A percentile compares a stretch with the other conserved stretches of the same genome.
These are phyloP conservation scores for Mycena metata DNA, from an alignment of 768 basidiomycete genomes.

Conservation along the genomic window DNA sequence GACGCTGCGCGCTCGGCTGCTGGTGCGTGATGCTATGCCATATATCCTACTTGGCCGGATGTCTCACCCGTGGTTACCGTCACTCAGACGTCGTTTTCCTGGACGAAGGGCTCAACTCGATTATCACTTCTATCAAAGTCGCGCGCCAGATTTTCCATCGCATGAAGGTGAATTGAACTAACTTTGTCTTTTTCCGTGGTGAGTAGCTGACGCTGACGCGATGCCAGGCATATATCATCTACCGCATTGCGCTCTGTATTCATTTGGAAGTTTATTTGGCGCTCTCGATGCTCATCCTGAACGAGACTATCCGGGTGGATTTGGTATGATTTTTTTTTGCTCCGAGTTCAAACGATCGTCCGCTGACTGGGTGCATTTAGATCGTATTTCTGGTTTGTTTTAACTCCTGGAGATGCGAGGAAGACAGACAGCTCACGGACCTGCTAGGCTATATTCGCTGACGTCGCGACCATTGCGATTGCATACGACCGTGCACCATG, in stretches of 20 bases:
- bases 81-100: conserved; percentile 58
- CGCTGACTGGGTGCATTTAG: conserved; percentile 25
- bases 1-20: conserved; percentile 57
- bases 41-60: neutral
- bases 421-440: neutral
- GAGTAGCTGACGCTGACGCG: conserved; percentile 9
- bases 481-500: conserved; percentile 61
- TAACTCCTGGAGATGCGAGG: neutral
- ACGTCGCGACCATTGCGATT: conserved; percentile 63
- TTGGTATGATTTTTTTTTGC: conserved; percentile 59
- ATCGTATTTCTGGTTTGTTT: conserved; percentile 28
- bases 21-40: too few relatives aligned
- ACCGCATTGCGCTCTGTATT: conserved; percentile 64
- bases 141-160: conserved; percentile 65
- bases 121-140: conserved; percentile 62
- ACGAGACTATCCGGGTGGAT: conserved; percentile 63
- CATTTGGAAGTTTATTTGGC: conserved; percentile 62
- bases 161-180: conserved; percentile 54
- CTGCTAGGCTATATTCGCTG: conserved; percentile 28
- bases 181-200: conserved; percentile 33
- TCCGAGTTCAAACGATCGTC: conserved; percentile 51
- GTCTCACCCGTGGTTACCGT: neutral
- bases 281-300: conserved; percentile 59
- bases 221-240: conserved; percentile 60
- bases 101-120: conserved; percentile 59